Evolutionary conservation across 2,329 filamentous ascomycete genomes (phyloP).

Genomic region (Fusarium sp.): DNA sequence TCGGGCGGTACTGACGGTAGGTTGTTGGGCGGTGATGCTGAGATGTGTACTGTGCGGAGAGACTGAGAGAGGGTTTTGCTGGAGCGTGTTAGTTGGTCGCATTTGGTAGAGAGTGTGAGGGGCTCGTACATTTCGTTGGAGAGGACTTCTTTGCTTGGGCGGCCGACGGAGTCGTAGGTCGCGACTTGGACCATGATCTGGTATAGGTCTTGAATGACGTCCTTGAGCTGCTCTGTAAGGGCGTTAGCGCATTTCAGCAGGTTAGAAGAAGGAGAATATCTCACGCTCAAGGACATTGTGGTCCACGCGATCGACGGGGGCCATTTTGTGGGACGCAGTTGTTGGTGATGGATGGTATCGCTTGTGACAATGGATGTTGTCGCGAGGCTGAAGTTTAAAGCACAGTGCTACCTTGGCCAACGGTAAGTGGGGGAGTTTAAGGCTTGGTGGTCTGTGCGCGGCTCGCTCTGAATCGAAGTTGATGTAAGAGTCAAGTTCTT

Average conservation of each 20-base stretch:
- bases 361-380: conserved; percentile 6
- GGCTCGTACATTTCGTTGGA: conserved; percentile 60
- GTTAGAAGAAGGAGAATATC: conserved; percentile 3
- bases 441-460: not conserved
- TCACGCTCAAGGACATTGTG: conserved; percentile 56
- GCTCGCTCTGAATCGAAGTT: not conserved
- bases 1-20: conserved; percentile 70
- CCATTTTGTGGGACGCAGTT: conserved; percentile 47
- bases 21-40: conserved; percentile 53
- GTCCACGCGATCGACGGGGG: conserved; percentile 54
- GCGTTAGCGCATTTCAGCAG: conserved; percentile 14
- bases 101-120: not conserved
- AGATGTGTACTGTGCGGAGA: conserved; percentile 54
- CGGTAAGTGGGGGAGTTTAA: conserved; percentile 27
- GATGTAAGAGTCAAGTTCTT: not conserved
- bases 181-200: conserved; percentile 72
- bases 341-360: not conserved
- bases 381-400: conserved; percentile 9
- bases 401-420: not conserved
- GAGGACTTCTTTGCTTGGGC: conserved; percentile 67
- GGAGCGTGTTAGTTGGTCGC: conserved; percentile 10
- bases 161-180: conserved; percentile 67
- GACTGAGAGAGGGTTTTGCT: conserved; percentile 56
- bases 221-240: conserved; percentile 66
- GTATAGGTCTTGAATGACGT: conserved; percentile 73